Evolutionary conservation across 2,329 filamentous ascomycete species (phyloP).

Genomic region (Aspergillus versicolor): DNA sequence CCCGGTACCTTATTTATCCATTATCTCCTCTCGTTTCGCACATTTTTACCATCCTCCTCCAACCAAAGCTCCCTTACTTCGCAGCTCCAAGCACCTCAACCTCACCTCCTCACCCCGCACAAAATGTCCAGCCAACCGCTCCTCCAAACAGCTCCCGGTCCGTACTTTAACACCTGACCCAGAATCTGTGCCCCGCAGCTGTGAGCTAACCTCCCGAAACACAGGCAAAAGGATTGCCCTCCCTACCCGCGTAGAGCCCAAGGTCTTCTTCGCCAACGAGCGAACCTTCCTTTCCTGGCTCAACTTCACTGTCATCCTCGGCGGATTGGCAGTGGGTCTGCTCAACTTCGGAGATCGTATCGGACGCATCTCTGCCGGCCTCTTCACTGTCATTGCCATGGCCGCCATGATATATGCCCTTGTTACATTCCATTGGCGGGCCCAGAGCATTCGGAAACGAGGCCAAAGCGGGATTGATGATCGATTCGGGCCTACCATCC

Average conservation of each 20-base stretch:
- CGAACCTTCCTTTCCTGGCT: slow-evolving; percentile 99
- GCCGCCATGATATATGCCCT: slow-evolving; percentile 93
- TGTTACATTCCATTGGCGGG: slow-evolving; percentile 94
- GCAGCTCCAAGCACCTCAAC: not conserved
- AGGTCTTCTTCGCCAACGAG: slow-evolving; percentile 99
- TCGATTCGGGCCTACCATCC: slow-evolving; percentile 84
- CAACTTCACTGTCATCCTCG: slow-evolving; percentile 98
- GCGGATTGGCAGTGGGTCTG: slow-evolving; percentile 92
- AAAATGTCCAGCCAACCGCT: slow-evolving; percentile 95
- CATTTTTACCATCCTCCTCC: not conserved
- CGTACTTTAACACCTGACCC: slow-evolving; percentile 22
- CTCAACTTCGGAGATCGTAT: slow-evolving; percentile 96
- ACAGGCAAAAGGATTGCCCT: slow-evolving; percentile 97
- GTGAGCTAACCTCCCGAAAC: not conserved
- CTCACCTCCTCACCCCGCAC: slow-evolving; percentile 4
- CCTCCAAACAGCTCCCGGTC: slow-evolving; percentile 89
- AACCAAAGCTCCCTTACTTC: not conserved
- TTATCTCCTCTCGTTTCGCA: not conserved
- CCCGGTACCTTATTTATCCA: not conserved
- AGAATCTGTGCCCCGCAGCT: not conserved
- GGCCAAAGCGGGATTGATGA: slow-evolving; percentile 97
- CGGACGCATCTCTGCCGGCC: slow-evolving; percentile 87
- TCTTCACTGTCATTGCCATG: slow-evolving; percentile 95
- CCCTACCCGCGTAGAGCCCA: slow-evolving; percentile 95
- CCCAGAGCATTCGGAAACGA: slow-evolving; percentile 83